Evolutionary conservation across 2,329 filamentous ascomycete genomes (phyloP).

Genomic region (Cladophialophora yegresii): DNA sequence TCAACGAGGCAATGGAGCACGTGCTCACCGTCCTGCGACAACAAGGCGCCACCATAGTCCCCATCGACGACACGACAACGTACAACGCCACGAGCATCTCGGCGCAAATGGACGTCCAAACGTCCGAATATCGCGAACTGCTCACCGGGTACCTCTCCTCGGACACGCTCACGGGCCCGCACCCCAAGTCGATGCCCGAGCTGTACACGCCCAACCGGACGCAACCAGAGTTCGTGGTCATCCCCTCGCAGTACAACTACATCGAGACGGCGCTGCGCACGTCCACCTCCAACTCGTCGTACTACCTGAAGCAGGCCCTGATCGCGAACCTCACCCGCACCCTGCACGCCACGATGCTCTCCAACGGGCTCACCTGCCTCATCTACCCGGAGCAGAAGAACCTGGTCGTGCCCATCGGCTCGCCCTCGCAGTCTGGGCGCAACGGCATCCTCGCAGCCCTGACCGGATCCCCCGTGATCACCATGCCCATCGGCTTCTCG

Average conservation of each 20-base stretch:
- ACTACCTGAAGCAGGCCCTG: constrained; percentile 49
- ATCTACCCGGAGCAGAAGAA: constrained; percentile 68
- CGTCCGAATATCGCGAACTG: constrained; percentile 60
- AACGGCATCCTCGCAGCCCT: constrained; percentile 60
- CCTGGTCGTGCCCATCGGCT: constrained; percentile 61
- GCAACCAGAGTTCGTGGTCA: constrained; percentile 56
- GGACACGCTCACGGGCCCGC: constrained; percentile 46
- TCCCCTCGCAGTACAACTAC: constrained; percentile 60
- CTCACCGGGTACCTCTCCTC: constrained; percentile 59
- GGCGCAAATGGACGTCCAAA: constrained; percentile 59
- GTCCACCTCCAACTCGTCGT: constrained; percentile 56
- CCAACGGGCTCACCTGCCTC: constrained; percentile 57
- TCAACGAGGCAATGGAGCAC: constrained; percentile 56
- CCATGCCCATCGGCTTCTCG: constrained; percentile 53
- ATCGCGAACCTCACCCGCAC: constrained; percentile 57
- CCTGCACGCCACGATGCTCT: constrained; percentile 54
- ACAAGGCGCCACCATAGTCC: constrained; percentile 55
- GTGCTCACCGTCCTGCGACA: constrained; percentile 51
- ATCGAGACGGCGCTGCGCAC: constrained; percentile 55
- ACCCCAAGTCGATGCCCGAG: constrained; percentile 40
- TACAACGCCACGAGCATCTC: constrained; percentile 58
- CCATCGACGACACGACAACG: constrained; percentile 48
- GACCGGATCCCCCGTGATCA: constrained; percentile 56
- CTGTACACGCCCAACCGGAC: constrained; percentile 41
- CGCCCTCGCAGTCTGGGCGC: constrained; percentile 59